phyloP scores from a whole-genome alignment of 2,329 filamentous ascomycete species.

The Aspergillus novofumigatus region DNA sequence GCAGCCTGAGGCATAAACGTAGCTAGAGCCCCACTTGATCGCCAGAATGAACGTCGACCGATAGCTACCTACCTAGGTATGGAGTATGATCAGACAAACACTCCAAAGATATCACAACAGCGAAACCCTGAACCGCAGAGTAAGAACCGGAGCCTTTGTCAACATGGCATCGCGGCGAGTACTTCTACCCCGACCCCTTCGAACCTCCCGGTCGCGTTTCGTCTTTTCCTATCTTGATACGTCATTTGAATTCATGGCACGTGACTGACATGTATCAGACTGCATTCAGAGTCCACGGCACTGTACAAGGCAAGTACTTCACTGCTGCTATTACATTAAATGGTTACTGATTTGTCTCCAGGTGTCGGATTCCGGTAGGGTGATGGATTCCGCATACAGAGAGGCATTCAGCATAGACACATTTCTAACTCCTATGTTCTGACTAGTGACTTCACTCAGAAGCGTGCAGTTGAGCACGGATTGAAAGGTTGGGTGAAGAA shows the following conservation, averaged over 20 bases:
- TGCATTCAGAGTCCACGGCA: conserved; percentile 55
- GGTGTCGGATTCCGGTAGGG: conserved; percentile 33
- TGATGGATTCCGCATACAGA: neutral
- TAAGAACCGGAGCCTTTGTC: neutral
- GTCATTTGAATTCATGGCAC: neutral
- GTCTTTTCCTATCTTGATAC: neutral
- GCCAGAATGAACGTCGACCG: neutral
- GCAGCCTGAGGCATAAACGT: neutral
- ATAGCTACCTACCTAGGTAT: neutral
- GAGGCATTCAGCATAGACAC: conserved; percentile 4
- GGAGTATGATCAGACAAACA: neutral
- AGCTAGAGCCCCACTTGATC: neutral
- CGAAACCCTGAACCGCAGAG: neutral
- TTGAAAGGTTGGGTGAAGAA: conserved; percentile 50
- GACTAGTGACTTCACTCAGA: conserved; percentile 41
- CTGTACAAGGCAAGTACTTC: conserved; percentile 60
- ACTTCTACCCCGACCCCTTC: neutral
- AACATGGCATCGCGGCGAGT: conserved; percentile 21
- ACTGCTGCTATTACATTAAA: no score
- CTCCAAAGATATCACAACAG: neutral
- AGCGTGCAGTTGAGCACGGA: conserved; percentile 38
- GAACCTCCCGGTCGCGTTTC: neutral
- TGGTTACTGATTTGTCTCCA: no score
- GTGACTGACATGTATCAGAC: conserved; percentile 23
- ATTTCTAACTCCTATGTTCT: neutral